Percentiles rank a stretch among this genome's conserved stretches.
phyloP scores from a whole-genome alignment of 192 early-diverging fungal genomes.

The Coemansia sp. region DNA sequence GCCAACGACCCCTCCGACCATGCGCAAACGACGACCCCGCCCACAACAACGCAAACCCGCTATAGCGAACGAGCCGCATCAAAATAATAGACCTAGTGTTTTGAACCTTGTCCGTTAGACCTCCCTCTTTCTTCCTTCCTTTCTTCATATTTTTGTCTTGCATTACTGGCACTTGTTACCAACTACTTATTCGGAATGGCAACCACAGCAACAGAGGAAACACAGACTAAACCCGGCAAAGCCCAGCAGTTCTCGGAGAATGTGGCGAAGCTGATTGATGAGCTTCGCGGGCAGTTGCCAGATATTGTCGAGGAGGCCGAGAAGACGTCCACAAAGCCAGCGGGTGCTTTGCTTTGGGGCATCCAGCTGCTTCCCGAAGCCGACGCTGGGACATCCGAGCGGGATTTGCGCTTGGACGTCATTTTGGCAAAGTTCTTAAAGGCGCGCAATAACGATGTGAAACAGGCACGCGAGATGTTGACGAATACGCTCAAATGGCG shows the following conservation, averaged over 20 bases:
- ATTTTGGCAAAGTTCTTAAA: slow-evolving; percentile 60
- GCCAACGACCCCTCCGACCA: too few species aligned
- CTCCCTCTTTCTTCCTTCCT: too few species aligned
- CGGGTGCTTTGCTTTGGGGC: slow-evolving; percentile 52
- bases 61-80: too few species aligned
- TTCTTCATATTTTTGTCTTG: not conserved
- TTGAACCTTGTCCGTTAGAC: too few species aligned
- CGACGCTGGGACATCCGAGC: not conserved
- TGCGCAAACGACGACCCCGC: too few species aligned
- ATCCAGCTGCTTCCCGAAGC: slow-evolving; percentile 39
- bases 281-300: slow-evolving; percentile 53
- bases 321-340: slow-evolving; percentile 9
- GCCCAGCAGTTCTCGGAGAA: slow-evolving; percentile 46
- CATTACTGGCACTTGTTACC: not conserved
- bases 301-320: slow-evolving; percentile 47
- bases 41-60: too few species aligned
- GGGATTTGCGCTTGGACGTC: slow-evolving; percentile 57
- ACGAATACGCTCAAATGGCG: slow-evolving; percentile 58
- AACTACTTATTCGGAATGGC: slow-evolving; percentile 4
- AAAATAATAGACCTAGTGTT: too few species aligned
- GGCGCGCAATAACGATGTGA: slow-evolving; percentile 53
- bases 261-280: slow-evolving; percentile 40
- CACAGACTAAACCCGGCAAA: slow-evolving; percentile 14
- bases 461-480: slow-evolving; percentile 54
- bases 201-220: not conserved